Percentiles rank a stretch among this genome's conserved stretches.
Evolutionary conservation across 306 rosid genomes (phyloP).

Genomic region (Hylodesmum podocarpum): DNA sequence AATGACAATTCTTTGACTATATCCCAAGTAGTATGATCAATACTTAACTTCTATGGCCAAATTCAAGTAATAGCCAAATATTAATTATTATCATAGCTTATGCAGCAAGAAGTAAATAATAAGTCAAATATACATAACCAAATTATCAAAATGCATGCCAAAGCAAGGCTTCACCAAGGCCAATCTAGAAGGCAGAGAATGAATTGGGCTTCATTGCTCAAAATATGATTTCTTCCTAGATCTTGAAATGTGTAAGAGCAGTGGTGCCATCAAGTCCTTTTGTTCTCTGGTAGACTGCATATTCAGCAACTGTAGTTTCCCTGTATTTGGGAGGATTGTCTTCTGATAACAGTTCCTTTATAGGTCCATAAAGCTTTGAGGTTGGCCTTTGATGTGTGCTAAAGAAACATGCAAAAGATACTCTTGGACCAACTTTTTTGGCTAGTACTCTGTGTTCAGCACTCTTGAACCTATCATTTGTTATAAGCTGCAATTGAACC

Average conservation of each 20-base stretch:
- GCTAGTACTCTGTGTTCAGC: constrained; percentile 35
- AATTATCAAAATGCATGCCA: too few relatives aligned
- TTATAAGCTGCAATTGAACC: constrained; percentile 26
- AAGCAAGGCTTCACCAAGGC: too few relatives aligned
- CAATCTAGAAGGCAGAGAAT: too few relatives aligned
- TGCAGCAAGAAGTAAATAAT: too few relatives aligned
- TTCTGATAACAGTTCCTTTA: constrained; percentile 52
- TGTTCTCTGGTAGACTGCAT: background rate
- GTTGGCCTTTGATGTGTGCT: background rate
- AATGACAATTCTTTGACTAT: too few relatives aligned
- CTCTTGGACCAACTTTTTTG: constrained; percentile 32
- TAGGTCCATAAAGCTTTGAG: constrained; percentile 41
- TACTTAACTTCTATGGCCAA: too few relatives aligned
- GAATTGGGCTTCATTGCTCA: too few relatives aligned
- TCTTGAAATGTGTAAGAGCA: background rate
- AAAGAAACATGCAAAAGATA: constrained; percentile 39
- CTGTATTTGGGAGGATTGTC: constrained; percentile 49
- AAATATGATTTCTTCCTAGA: too few relatives aligned
- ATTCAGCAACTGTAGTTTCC: constrained; percentile 38
- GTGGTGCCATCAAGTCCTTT: constrained; percentile 26
- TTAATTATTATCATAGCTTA: too few relatives aligned
- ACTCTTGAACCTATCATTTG: constrained; percentile 43
- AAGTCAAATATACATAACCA: too few relatives aligned
- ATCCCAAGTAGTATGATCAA: too few relatives aligned
- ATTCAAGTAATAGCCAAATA: too few relatives aligned